These are phyloP conservation scores for Aschersonia sp. DNA, from an alignment of 2,329 filamentous ascomycete species.

Conservation along the genomic window DNA sequence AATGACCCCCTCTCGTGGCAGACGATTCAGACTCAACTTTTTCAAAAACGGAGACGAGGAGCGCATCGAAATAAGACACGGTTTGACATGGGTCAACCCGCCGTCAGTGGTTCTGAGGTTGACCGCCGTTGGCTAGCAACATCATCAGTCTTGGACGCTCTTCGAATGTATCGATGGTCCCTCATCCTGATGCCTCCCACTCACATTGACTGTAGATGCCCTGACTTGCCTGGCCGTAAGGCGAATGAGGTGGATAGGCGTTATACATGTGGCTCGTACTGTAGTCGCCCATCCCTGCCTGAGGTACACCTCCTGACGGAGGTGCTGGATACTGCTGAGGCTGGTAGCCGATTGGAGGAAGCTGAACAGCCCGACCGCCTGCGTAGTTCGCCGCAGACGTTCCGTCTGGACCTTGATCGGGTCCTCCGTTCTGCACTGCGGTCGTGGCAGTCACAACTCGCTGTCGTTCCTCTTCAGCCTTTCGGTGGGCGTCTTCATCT, in stretches of 20 bases:
- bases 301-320: slow-evolving; percentile 33
- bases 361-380: slow-evolving; percentile 44
- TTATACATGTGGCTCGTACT: slow-evolving; percentile 38
- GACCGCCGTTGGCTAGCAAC: slow-evolving; percentile 18
- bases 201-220: slow-evolving; percentile 48
- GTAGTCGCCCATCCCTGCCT: slow-evolving; percentile 42
- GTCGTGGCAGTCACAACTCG: slow-evolving; percentile 17
- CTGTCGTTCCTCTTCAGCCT: slow-evolving; percentile 79
- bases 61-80: too few relatives aligned
- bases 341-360: slow-evolving; percentile 65
- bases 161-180: background rate
- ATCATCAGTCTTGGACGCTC: background rate
- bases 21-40: too few relatives aligned
- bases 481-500: slow-evolving; percentile 85
- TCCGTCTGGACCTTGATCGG: slow-evolving; percentile 27
- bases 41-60: too few relatives aligned
- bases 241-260: slow-evolving; percentile 43
- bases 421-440: slow-evolving; percentile 29
- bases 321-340: slow-evolving; percentile 53
- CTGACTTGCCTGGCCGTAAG: slow-evolving; percentile 40
- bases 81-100: too few relatives aligned
- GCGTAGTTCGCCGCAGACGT: slow-evolving; percentile 38
- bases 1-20: too few relatives aligned
- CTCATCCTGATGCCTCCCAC: slow-evolving; percentile 7
- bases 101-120: slow-evolving; percentile 17